Evolutionary conservation across 106 monocot genomes (phyloP).

Genomic region (Gastrodia elata): DNA sequence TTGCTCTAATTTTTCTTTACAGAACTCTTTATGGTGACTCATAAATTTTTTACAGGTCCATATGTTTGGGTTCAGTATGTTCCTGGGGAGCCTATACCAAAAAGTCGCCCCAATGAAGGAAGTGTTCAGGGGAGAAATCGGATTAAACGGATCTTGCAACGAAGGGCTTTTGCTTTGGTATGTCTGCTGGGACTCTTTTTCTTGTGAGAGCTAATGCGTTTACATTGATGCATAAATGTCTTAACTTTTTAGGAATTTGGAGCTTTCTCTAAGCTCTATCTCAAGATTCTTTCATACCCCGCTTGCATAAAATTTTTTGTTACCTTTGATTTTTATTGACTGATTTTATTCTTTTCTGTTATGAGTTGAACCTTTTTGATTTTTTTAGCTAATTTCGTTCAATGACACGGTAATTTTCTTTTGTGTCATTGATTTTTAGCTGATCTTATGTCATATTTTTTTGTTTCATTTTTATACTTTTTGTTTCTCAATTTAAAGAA

Average conservation of each 20-base stretch:
- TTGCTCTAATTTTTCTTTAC: not conserved
- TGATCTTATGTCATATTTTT: no score
- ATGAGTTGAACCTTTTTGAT: no score
- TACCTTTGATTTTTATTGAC: not conserved
- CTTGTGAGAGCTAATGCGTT: not conserved
- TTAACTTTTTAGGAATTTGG: not conserved
- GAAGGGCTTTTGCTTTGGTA: constrained; percentile 83
- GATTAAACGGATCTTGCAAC: constrained; percentile 71
- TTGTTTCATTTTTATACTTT: no score
- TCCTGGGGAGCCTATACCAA: constrained; percentile 81
- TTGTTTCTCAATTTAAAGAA: no score
- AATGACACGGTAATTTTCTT: no score
- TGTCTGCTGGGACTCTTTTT: not conserved
- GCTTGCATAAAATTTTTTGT: no score
- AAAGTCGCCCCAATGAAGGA: constrained; percentile 82
- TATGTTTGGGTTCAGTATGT: constrained; percentile 82
- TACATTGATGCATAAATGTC: not conserved
- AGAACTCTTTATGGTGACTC: not conserved
- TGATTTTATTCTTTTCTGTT: no score
- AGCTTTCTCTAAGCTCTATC: not conserved
- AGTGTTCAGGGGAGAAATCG: constrained; percentile 72
- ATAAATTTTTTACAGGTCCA: constrained; percentile 47
- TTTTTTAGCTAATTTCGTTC: no score
- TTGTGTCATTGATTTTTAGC: no score
- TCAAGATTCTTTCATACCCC: not conserved